Evolutionary conservation across 176 grass and related monocot species (phyloP).

Genomic region (Alloteropsis semialata): DNA sequence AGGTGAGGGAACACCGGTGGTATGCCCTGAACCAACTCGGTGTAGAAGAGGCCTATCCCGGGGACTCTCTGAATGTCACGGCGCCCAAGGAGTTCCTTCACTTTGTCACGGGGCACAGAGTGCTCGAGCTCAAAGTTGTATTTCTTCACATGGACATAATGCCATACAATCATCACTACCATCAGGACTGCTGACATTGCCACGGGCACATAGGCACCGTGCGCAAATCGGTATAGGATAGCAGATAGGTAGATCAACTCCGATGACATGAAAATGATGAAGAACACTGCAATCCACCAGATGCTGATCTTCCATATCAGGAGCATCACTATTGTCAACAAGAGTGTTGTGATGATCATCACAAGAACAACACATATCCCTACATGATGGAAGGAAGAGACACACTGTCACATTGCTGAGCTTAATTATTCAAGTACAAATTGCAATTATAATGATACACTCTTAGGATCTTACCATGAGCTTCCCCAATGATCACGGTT

Average conservation of each 20-base stretch:
- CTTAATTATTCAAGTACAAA: too few species aligned
- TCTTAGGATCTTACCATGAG: conserved; percentile 32
- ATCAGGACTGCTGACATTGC: conserved; percentile 35
- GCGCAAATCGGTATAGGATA: conserved; percentile 35
- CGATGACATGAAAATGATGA: conserved; percentile 7
- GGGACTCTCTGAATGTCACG: conserved; percentile 31
- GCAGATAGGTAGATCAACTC: conserved; percentile 46
- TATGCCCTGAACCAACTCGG: conserved; percentile 50
- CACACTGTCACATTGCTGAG: not conserved
- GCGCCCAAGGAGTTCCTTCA: conserved; percentile 3
- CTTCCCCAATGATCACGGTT: conserved; percentile 44
- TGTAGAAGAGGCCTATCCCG: conserved; percentile 45
- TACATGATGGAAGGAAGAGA: not conserved
- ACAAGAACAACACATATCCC: conserved; percentile 53
- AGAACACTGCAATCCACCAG: conserved; percentile 19
- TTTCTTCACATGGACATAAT: conserved; percentile 41
- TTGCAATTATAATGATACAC: not conserved
- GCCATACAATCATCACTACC: conserved; percentile 42
- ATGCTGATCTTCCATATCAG: conserved; percentile 45
- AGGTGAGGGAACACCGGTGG: conserved; percentile 44
- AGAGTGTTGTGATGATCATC: conserved; percentile 43
- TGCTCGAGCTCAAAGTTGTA: conserved; percentile 43
- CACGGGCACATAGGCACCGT: conserved; percentile 41
- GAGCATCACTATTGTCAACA: conserved; percentile 52
- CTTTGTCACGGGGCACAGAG: conserved; percentile 17